Conservation (phyloP, 148 eudicot genomes). For the Polygonum maritimum region DNA sequence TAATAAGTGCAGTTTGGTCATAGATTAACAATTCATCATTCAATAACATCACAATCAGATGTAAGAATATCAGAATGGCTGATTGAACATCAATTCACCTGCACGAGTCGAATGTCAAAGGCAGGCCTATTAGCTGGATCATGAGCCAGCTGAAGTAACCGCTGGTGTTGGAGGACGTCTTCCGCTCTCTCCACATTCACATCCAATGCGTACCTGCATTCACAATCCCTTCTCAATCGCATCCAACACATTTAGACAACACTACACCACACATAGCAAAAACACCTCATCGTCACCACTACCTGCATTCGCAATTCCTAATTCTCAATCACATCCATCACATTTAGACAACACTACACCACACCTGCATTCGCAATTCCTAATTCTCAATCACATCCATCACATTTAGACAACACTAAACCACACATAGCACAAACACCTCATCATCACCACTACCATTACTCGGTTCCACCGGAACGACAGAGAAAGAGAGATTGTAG, state of each 20-base stretch:
- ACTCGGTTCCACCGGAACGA: neutral
- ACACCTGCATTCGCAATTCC: conserved; percentile 32
- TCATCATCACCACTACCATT: conserved; percentile 3
- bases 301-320: conserved; percentile 32
- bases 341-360: conserved; percentile 17
- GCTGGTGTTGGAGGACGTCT: conserved; percentile 80
- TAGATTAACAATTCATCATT: neutral
- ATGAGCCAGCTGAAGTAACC: conserved; percentile 62
- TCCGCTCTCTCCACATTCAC: conserved; percentile 98
- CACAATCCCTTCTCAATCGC: neutral
- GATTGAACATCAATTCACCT: conserved; percentile 33
- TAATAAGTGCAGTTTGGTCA: neutral
- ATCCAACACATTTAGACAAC: neutral
- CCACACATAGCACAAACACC: neutral
- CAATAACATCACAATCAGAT: neutral
- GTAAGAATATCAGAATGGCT: too few species aligned
- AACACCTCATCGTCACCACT: conserved; percentile 12
- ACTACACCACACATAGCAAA: neutral
- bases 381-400: neutral
- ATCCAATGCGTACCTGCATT: conserved; percentile 85
- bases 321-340: conserved; percentile 61
- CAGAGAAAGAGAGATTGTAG: neutral
- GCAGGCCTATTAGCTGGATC: conserved; percentile 87
- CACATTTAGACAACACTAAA: neutral
- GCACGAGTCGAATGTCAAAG: conserved; percentile 85